These are phyloP conservation scores for Vanrija sp. DNA, from an alignment of 1,284 basidiomycete species.

Conservation along the genomic window DNA sequence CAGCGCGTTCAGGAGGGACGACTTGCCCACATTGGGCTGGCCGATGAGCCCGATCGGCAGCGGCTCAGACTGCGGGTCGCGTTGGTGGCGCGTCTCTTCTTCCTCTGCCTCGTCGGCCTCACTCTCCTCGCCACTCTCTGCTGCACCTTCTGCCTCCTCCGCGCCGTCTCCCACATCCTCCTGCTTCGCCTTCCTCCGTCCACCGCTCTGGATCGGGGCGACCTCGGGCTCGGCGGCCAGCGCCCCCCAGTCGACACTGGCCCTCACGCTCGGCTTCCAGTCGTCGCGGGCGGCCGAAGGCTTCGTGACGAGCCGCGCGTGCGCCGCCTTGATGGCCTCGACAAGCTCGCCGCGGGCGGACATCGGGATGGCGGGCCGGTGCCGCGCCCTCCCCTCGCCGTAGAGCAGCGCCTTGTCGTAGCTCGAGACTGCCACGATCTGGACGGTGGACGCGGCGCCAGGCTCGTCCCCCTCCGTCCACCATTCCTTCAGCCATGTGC, in stretches of 20 bases:
- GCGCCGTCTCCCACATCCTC: constrained; percentile 31
- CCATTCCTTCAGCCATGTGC: constrained; percentile 57
- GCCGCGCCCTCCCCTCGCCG: constrained; percentile 16
- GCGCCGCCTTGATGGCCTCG: constrained; percentile 62
- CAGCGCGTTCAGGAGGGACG: constrained; percentile 81
- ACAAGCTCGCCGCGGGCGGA: constrained; percentile 57
- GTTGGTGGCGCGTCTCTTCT: constrained; percentile 3
- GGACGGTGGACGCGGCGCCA: constrained; percentile 16
- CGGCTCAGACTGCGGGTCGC: constrained; percentile 54
- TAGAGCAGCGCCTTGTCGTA: constrained; percentile 57
- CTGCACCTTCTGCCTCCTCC: constrained; percentile 13
- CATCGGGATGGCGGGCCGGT: constrained; percentile 64
- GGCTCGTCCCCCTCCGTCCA: constrained; percentile 40
- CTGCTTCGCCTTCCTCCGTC: constrained; percentile 15
- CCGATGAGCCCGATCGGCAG: constrained; percentile 81
- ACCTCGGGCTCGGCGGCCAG: constrained; percentile 17
- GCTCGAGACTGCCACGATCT: constrained; percentile 68
- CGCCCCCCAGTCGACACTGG: constrained; percentile 67
- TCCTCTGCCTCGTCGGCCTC: constrained; percentile 28
- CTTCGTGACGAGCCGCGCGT: constrained; percentile 61
- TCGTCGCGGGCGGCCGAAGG: constrained; percentile 55
- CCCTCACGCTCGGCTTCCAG: constrained; percentile 66
- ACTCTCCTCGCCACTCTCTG: constrained; percentile 30
- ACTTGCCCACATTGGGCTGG: constrained; percentile 94
- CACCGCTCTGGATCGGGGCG: background rate